Percentiles rank a stretch among this genome's conserved stretches.
Evolutionary conservation across 176 grass and related monocot genomes (phyloP).

Genomic region (Hordeum marinum): DNA sequence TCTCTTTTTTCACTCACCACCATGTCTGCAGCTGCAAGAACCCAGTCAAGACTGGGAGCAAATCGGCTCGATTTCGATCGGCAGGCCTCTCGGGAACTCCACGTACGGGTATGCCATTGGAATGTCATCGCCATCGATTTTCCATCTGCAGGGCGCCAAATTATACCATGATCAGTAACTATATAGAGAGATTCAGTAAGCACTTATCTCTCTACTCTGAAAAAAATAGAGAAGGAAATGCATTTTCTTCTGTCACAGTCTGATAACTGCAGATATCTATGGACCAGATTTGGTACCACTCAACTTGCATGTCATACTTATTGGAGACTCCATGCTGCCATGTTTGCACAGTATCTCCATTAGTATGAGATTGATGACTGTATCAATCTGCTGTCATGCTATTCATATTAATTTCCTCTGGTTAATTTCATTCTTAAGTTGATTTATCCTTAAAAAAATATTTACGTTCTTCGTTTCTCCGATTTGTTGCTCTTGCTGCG

Average conservation of each 20-base stretch:
- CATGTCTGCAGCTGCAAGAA: not conserved
- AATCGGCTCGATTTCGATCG: constrained; percentile 57
- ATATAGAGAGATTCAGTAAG: not conserved
- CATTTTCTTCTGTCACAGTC: not conserved
- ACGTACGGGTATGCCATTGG: constrained; percentile 84
- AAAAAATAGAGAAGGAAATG: not conserved
- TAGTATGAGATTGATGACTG: not conserved
- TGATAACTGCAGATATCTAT: not conserved
- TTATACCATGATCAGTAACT: not conserved
- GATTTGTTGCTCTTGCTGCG: not conserved
- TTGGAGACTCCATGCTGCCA: constrained; percentile 22
- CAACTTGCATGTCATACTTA: constrained; percentile 31
- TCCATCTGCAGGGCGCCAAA: constrained; percentile 47
- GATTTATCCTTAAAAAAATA: not conserved
- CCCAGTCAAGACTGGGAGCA: constrained; percentile 13
- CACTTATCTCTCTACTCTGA: not conserved
- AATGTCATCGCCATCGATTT: constrained; percentile 57
- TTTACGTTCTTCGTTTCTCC: not conserved
- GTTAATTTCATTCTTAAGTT: not conserved
- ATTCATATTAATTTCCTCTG: not conserved
- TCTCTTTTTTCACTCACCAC: not conserved
- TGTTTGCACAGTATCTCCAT: constrained; percentile 16
- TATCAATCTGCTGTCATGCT: not conserved
- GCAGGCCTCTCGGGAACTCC: constrained; percentile 74
- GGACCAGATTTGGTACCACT: not conserved